Percentiles rank a stretch among this genome's conserved stretches.
Conservation (phyloP, 176 grass and related monocot genomes). For the Zoysia japonica region DNA sequence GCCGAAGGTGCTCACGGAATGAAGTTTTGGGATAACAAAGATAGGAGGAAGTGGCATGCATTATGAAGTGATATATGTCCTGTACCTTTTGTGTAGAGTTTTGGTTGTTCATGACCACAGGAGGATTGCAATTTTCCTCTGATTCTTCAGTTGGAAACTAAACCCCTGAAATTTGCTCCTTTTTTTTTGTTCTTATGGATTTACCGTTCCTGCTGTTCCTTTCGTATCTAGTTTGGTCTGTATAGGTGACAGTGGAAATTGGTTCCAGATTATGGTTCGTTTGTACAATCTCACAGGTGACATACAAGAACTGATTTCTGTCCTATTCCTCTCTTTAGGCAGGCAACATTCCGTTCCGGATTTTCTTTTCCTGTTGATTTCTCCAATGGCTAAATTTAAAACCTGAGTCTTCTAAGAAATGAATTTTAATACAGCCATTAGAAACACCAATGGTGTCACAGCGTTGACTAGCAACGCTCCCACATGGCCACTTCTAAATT, state of each 20-base stretch:
- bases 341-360: too few relatives aligned
- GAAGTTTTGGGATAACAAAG: neutral
- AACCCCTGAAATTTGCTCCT: neutral
- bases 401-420: too few relatives aligned
- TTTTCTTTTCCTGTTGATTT: too few relatives aligned
- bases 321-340: too few relatives aligned
- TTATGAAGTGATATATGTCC: constrained; percentile 13
- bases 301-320: too few relatives aligned
- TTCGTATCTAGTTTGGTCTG: neutral
- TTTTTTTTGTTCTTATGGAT: neutral
- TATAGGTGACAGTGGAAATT: constrained; percentile 10
- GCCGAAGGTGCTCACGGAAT: neutral
- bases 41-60: constrained; percentile 23
- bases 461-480: neutral
- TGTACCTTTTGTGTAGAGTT: constrained; percentile 15
- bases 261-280: neutral
- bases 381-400: too few relatives aligned
- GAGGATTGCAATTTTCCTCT: neutral
- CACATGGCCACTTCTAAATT: too few relatives aligned
- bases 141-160: neutral
- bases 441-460: too few relatives aligned
- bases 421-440: too few relatives aligned
- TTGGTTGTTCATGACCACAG: neutral
- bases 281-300: neutral
- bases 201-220: neutral